Conservation (phyloP, 768 basidiomycete genomes). For the Serendipita sp. region DNA sequence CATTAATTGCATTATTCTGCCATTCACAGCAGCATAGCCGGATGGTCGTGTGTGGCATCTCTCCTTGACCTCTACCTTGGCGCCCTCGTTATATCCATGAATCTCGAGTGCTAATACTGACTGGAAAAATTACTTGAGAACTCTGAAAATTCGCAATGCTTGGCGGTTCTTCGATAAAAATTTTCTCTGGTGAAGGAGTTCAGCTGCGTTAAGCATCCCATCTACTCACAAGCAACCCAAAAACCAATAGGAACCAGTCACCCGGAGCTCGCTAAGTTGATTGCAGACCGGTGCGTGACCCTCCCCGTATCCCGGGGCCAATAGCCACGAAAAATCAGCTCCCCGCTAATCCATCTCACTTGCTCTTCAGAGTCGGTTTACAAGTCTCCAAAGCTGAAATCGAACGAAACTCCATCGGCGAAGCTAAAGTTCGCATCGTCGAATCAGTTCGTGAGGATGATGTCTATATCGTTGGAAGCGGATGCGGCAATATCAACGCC, state of each 20-base stretch:
- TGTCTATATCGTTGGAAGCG: conserved; percentile 96
- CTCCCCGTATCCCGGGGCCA: conserved; percentile 1
- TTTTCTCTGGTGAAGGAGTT: conserved; percentile 35
- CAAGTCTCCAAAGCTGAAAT: conserved; percentile 78
- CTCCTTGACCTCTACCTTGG: too few species aligned
- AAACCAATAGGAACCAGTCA: conserved; percentile 67
- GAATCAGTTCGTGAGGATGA: conserved; percentile 97
- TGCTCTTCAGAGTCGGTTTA: conserved; percentile 58
- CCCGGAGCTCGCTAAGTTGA: conserved; percentile 85
- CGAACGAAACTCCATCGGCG: conserved; percentile 76
- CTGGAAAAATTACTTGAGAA: too few species aligned
- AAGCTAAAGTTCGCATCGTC: conserved; percentile 78
- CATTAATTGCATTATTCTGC: too few species aligned
- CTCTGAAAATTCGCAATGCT: conserved; percentile 24
- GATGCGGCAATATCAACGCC: conserved; percentile 69
- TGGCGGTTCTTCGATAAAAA: conserved; percentile 41
- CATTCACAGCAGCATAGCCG: too few species aligned
- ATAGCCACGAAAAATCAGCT: conserved; percentile 9
- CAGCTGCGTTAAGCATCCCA: neutral
- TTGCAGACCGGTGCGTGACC: conserved; percentile 66
- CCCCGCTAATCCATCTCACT: conserved; percentile 17
- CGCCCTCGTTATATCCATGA: too few species aligned
- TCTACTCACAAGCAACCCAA: neutral
- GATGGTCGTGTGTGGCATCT: too few species aligned
- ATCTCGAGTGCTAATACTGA: too few species aligned